Percentiles rank a stretch among this genome's conserved stretches.
Conservation (phyloP, 2,329 filamentous ascomycete species). For the Fusarium kyushuense region DNA sequence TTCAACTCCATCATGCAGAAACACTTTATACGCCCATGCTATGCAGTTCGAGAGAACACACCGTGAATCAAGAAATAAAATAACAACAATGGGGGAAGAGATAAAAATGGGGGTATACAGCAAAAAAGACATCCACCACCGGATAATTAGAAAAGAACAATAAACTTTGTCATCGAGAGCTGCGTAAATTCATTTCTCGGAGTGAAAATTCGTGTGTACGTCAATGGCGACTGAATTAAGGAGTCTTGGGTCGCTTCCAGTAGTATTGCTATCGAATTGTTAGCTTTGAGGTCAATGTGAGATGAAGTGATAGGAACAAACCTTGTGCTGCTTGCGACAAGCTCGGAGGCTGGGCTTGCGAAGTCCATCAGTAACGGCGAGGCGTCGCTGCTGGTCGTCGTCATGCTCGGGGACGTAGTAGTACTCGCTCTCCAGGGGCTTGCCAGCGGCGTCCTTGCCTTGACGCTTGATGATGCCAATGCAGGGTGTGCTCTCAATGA, state of each 20-base stretch:
- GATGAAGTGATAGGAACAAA: slow-evolving; percentile 57
- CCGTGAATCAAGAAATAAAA: slow-evolving; percentile 12
- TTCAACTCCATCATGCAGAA: slow-evolving; percentile 42
- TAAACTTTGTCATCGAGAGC: slow-evolving; percentile 17
- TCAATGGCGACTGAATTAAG: slow-evolving; percentile 53
- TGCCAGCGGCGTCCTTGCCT: slow-evolving; percentile 96
- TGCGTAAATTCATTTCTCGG: slow-evolving; percentile 19
- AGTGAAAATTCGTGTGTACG: slow-evolving; percentile 26
- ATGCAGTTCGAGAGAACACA: slow-evolving; percentile 40
- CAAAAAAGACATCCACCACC: slow-evolving; percentile 40
- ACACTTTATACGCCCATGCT: slow-evolving; percentile 45
- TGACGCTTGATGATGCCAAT: slow-evolving; percentile 90
- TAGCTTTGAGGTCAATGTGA: neutral
- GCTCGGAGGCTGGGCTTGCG: slow-evolving; percentile 89
- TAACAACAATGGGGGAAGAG: slow-evolving; percentile 4
- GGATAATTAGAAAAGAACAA: slow-evolving; percentile 6
- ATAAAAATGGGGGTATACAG: slow-evolving; percentile 42
- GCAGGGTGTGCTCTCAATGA: slow-evolving; percentile 80
- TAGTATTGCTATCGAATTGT: slow-evolving; percentile 70
- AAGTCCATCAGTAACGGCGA: slow-evolving; percentile 86
- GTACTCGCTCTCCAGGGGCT: slow-evolving; percentile 93
- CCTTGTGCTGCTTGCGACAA: slow-evolving; percentile 97
- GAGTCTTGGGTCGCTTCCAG: slow-evolving; percentile 74
- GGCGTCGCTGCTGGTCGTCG: slow-evolving; percentile 78
- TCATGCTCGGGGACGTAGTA: slow-evolving; percentile 95